Percentiles rank a stretch among this genome's conserved stretches.
These are phyloP conservation scores for Fusarium avenaceum DNA, from an alignment of 2,329 filamentous ascomycete genomes.

Conservation along the genomic window DNA sequence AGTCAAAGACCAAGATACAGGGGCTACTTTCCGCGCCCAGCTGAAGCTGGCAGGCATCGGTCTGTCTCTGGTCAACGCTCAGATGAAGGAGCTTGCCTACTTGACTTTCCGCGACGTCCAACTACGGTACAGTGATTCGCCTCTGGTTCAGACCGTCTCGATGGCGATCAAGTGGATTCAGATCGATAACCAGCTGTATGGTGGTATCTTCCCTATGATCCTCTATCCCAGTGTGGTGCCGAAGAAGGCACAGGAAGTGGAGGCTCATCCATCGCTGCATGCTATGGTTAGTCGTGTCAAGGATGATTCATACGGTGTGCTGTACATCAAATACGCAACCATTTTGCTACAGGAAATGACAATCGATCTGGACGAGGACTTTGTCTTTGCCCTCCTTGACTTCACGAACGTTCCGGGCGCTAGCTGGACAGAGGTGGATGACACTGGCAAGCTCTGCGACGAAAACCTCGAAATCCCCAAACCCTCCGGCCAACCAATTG, in stretches of 20 bases:
- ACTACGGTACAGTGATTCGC: constrained; percentile 92
- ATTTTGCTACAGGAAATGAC: constrained; percentile 97
- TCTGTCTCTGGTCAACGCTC: constrained; percentile 91
- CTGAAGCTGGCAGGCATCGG: constrained; percentile 91
- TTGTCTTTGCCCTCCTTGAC: constrained; percentile 95
- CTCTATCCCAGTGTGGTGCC: constrained; percentile 98
- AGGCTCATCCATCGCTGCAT: constrained; percentile 94
- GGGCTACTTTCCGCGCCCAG: constrained; percentile 89
- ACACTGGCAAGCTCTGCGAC: constrained; percentile 89
- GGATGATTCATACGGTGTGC: constrained; percentile 96
- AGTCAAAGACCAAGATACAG: constrained; percentile 90
- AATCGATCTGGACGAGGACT: constrained; percentile 96
- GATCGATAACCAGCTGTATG: constrained; percentile 98
- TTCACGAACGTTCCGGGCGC: constrained; percentile 94
- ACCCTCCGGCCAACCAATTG: constrained; percentile 84
- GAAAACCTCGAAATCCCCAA: constrained; percentile 93
- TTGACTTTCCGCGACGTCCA: constrained; percentile 92
- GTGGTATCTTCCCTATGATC: constrained; percentile 97
- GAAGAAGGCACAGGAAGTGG: constrained; percentile 96
- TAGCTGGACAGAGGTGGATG: constrained; percentile 76
- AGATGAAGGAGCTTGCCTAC: constrained; percentile 92
- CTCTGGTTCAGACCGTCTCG: constrained; percentile 90
- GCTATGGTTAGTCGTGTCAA: constrained; percentile 94
- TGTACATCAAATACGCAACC: constrained; percentile 99
- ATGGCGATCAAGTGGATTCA: constrained; percentile 98